Percentiles rank a stretch among this genome's conserved stretches.
Conservation (phyloP, 805 yeast genomes). For the Ogataea paradorogensis region DNA sequence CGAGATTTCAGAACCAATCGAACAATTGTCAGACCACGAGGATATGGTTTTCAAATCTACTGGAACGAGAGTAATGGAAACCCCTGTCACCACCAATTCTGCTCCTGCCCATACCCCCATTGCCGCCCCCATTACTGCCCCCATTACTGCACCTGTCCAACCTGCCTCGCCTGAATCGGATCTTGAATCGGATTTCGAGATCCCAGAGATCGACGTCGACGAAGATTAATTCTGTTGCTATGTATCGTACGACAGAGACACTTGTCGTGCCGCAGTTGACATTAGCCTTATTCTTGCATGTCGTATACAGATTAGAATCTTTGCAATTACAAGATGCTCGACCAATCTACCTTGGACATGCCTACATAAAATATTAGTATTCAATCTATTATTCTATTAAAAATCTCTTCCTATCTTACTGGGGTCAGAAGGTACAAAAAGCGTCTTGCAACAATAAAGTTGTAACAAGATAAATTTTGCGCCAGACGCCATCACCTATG, state of each 20-base stretch:
- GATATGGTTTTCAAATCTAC: slow-evolving; percentile 18
- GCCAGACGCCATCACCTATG: slow-evolving; percentile 35
- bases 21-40: slow-evolving; percentile 9
- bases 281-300: slow-evolving; percentile 22
- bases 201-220: slow-evolving; percentile 35
- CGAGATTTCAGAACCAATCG: not conserved
- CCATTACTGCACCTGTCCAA: not conserved
- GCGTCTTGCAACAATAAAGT: slow-evolving; percentile 28
- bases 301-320: slow-evolving; percentile 24
- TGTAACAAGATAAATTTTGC: slow-evolving; percentile 35
- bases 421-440: slow-evolving; percentile 34
- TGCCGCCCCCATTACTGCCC: no score
- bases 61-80: slow-evolving; percentile 5
- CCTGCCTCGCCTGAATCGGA: slow-evolving; percentile 20
- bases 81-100: not conserved
- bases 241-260: slow-evolving; percentile 6
- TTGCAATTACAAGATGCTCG: slow-evolving; percentile 13
- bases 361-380: slow-evolving; percentile 8
- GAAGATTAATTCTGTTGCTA: slow-evolving; percentile 27
- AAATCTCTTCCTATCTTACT: slow-evolving; percentile 11
- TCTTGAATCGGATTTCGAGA: slow-evolving; percentile 34
- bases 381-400: slow-evolving; percentile 5
- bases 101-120: not conserved
- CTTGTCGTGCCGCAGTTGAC: slow-evolving; percentile 17
- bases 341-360: slow-evolving; percentile 24